Evolutionary conservation across 768 basidiomycete genomes (phyloP), one percentile per base, ranked within the genome.

Genomic region (Tubosaeta brunneosetosa): DNA sequence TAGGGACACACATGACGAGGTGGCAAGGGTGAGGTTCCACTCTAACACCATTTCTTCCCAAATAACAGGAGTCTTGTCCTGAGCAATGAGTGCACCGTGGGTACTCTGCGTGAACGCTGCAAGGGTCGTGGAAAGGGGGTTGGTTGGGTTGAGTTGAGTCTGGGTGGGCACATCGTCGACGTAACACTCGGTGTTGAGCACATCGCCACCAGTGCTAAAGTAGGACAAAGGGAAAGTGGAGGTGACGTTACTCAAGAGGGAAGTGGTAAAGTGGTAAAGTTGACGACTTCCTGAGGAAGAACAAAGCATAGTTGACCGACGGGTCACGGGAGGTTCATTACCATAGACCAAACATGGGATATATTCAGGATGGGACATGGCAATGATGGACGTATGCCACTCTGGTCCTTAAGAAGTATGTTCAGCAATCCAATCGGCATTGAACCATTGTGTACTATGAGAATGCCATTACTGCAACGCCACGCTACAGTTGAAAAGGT

Each of bases 141-240:
- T 77, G 38, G 68, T 75, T 3, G 61, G 50, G n/a, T 71, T 71
- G 43, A 92, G 71, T 3, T 80, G 77, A 0, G 71, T 66, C 56
- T 83, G 81, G 0, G 87, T 87, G 55, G 73, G 67, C 1, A 72
- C 61, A 62, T 93, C 91, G 17, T 85, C 63, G 2, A 65, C 64
- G 59, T 89, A 91, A 64, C 88, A 89, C 13, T 74, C 73, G 3
- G 68, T 65, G 53, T 92, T 91, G 54, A 92, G 64, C 59, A 92
- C 90, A 56, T 93, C 91, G 0, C 92, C 91, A 0, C 92, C 92
- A 0, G 89, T 88, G 57, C 81, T 80, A 59, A 94, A 84, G 55
- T 88, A 74, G n/a, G 61, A 73, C 3, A 82, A 81, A 0, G 81
- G 79, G 3, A 88, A 64, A 25, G 75, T 70, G 16, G 69, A 62